Percentiles rank a stretch among this genome's conserved stretches.
These are phyloP conservation scores for Pseudocercospora fuligena DNA, from an alignment of 2,329 filamentous ascomycete genomes.

Conservation along the genomic window DNA sequence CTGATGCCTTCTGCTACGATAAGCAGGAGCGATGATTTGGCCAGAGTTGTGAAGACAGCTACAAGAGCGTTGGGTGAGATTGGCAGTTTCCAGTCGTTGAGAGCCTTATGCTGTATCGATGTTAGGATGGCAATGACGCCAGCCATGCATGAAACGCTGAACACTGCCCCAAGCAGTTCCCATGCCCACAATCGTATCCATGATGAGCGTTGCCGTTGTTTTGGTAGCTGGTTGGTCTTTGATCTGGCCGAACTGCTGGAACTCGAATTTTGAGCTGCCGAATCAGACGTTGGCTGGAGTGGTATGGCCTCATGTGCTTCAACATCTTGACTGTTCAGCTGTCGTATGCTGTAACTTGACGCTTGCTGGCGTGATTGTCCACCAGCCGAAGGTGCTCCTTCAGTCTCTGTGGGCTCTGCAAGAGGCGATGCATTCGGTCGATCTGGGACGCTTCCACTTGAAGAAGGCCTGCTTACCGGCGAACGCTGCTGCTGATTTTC, in stretches of 20 bases:
- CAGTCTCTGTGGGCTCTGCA: neutral
- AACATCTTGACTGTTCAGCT: neutral
- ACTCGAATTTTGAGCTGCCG: neutral
- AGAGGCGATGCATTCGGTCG: neutral
- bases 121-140: neutral
- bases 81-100: neutral
- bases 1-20: slow-evolving; percentile 16
- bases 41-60: neutral
- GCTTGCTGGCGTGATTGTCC: neutral
- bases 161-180: neutral
- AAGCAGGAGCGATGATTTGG: neutral
- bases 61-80: slow-evolving; percentile 12
- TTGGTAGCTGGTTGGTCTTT: neutral
- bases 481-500: neutral
- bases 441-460: neutral
- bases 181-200: neutral
- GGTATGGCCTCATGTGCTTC: neutral
- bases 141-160: neutral
- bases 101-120: neutral
- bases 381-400: neutral
- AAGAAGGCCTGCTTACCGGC: neutral
- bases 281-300: neutral
- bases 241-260: neutral
- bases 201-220: neutral
- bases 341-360: too few relatives aligned